These are phyloP conservation scores for Yamadazyma sp. DNA, from an alignment of 1,139 yeast species.

Conservation along the genomic window DNA sequence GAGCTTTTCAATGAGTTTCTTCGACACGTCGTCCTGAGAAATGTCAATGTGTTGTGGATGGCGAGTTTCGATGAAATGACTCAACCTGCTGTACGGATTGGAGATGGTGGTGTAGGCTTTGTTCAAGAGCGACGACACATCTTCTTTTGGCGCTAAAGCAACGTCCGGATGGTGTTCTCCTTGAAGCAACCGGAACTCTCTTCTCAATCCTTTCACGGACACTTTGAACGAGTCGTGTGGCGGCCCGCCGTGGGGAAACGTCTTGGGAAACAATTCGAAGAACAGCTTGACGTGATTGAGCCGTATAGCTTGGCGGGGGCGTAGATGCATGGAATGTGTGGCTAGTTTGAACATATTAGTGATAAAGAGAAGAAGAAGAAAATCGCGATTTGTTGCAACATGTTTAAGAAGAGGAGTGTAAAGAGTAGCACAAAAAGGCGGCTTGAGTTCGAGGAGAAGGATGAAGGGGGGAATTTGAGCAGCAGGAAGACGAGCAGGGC, in stretches of 20 bases:
- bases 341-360: too few species aligned
- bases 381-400: slow-evolving; percentile 8
- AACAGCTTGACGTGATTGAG: slow-evolving; percentile 22
- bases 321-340: not conserved
- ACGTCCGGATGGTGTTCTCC: slow-evolving; percentile 81
- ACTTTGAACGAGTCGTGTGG: slow-evolving; percentile 61
- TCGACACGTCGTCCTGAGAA: slow-evolving; percentile 40
- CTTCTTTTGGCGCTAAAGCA: too few species aligned
- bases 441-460: slow-evolving; percentile 3
- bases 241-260: slow-evolving; percentile 70
- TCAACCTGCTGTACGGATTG: slow-evolving; percentile 64
- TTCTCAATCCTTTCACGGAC: slow-evolving; percentile 55
- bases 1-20: slow-evolving; percentile 31
- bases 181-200: slow-evolving; percentile 75
- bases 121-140: slow-evolving; percentile 57
- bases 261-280: slow-evolving; percentile 71
- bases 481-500: too few species aligned
- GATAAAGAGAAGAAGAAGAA: too few species aligned
- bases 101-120: slow-evolving; percentile 70
- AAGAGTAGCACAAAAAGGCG: slow-evolving; percentile 20
- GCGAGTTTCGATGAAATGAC: slow-evolving; percentile 35
- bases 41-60: slow-evolving; percentile 44
- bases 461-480: not conserved
- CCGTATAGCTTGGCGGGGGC: not conserved
- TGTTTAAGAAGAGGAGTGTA: slow-evolving; percentile 37